These are phyloP conservation scores for Ceratocystis cubensis DNA, from an alignment of 2,329 filamentous ascomycete species.

Conservation along the genomic window DNA sequence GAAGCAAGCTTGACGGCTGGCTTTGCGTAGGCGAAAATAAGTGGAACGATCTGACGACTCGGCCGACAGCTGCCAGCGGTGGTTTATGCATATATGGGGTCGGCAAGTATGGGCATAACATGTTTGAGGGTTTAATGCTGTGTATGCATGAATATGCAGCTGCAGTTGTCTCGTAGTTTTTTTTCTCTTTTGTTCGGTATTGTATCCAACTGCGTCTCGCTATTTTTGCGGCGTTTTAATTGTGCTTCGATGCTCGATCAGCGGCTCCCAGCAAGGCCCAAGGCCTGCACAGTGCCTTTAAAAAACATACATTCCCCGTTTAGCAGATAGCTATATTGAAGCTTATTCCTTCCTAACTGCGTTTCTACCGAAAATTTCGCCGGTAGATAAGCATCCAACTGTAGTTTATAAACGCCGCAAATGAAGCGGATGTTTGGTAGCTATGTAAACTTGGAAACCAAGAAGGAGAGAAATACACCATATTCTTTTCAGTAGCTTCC, in stretches of 20 bases:
- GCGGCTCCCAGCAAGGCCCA: slow-evolving; percentile 1
- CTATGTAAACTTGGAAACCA: neutral
- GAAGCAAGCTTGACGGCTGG: neutral
- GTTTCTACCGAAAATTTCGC: slow-evolving; percentile 12
- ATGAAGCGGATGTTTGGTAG: neutral
- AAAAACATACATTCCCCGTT: neutral
- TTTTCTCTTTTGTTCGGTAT: neutral
- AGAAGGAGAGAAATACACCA: neutral
- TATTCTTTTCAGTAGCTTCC: neutral
- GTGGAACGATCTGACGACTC: neutral
- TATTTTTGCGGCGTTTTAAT: neutral
- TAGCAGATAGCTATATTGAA: neutral
- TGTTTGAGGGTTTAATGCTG: neutral
- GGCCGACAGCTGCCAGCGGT: neutral
- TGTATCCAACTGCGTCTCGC: neutral
- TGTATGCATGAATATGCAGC: neutral
- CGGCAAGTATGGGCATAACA: neutral
- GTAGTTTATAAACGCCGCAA: slow-evolving; percentile 1
- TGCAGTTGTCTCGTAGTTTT: neutral
- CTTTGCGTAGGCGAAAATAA: neutral
- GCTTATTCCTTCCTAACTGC: slow-evolving; percentile 4
- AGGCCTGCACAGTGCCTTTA: neutral
- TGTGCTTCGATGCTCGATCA: neutral
- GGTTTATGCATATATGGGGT: neutral
- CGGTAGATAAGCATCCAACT: neutral